Evolutionary conservation across 2,329 filamentous ascomycete species (phyloP).

Genomic region (Huntiella abstrusa): DNA sequence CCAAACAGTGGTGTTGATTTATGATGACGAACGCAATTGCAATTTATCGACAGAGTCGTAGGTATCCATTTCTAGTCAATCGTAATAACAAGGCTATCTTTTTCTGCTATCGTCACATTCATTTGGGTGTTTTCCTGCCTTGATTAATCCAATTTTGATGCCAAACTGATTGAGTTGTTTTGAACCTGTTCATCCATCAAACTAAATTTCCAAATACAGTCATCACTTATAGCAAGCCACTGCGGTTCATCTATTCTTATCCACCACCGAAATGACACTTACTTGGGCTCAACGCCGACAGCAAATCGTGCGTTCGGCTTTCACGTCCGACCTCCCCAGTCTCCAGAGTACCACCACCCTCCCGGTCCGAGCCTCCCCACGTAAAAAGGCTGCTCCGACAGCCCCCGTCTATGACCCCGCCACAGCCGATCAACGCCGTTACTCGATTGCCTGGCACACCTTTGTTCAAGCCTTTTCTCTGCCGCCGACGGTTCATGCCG

Average conservation of each 20-base stretch:
- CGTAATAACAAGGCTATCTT: too few relatives aligned
- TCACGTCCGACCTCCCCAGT: conserved; percentile 29
- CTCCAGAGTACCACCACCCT: neutral
- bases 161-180: too few relatives aligned
- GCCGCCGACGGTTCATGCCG: conserved; percentile 31
- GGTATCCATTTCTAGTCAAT: too few relatives aligned
- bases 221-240: neutral
- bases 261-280: neutral
- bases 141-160: too few relatives aligned
- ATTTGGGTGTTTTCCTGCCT: too few relatives aligned
- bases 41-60: too few relatives aligned
- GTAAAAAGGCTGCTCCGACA: conserved; percentile 3
- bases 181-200: neutral
- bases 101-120: too few relatives aligned
- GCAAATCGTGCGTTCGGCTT: conserved; percentile 36
- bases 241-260: too few relatives aligned
- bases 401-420: conserved; percentile 5
- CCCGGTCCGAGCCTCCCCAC: conserved; percentile 8
- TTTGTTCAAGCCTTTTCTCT: conserved; percentile 40
- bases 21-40: too few relatives aligned
- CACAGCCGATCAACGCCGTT: conserved; percentile 32
- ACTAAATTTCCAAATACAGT: neutral
- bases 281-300: conserved; percentile 22
- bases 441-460: conserved; percentile 43
- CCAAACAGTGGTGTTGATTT: too few relatives aligned